Percentiles rank a stretch among this genome's conserved stretches.
phyloP scores from a whole-genome alignment of 495 filamentous ascomycete genomes.

The Penicillium coffeae region DNA sequence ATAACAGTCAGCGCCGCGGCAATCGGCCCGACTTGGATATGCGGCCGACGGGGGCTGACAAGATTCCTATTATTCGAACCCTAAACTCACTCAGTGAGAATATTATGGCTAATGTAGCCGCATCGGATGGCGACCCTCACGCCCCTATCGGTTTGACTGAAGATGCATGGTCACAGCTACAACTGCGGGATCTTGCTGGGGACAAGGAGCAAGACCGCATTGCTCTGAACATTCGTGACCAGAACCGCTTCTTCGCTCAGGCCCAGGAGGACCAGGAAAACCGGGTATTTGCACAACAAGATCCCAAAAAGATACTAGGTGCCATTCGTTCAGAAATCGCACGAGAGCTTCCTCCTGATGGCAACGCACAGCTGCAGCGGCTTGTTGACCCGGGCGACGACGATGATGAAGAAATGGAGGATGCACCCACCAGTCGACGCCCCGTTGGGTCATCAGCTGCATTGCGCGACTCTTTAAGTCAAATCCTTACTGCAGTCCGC shows the following conservation, averaged over 20 bases:
- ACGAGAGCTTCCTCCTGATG: conserved; percentile 45
- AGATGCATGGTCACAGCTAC: conserved; percentile 66
- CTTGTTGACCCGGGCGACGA: conserved; percentile 58
- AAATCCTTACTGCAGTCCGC: conserved; percentile 44
- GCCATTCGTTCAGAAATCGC: conserved; percentile 61
- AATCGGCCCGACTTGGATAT: conserved; percentile 86
- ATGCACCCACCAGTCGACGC: conserved; percentile 34
- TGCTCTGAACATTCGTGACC: conserved; percentile 81
- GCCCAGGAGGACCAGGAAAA: conserved; percentile 55
- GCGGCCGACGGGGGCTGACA: conserved; percentile 63
- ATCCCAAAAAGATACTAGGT: conserved; percentile 62
- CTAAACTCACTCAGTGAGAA: conserved; percentile 86
- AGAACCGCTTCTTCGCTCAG: conserved; percentile 72
- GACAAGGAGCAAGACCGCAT: conserved; percentile 69
- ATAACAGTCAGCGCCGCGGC: conserved; percentile 71
- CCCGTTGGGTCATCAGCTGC: conserved; percentile 35
- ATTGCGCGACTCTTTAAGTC: conserved; percentile 34
- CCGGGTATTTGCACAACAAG: conserved; percentile 57
- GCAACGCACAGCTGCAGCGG: conserved; percentile 46
- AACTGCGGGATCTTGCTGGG: conserved; percentile 76
- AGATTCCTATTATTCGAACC: conserved; percentile 75
- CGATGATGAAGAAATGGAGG: conserved; percentile 49
- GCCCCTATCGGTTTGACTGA: conserved; percentile 67
- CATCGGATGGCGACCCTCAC: conserved; percentile 65
- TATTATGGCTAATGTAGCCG: conserved; percentile 79